These are phyloP conservation scores for Sclerotinia sclerotiorum DNA, from an alignment of 2,329 filamentous ascomycete species.

Conservation along the genomic window DNA sequence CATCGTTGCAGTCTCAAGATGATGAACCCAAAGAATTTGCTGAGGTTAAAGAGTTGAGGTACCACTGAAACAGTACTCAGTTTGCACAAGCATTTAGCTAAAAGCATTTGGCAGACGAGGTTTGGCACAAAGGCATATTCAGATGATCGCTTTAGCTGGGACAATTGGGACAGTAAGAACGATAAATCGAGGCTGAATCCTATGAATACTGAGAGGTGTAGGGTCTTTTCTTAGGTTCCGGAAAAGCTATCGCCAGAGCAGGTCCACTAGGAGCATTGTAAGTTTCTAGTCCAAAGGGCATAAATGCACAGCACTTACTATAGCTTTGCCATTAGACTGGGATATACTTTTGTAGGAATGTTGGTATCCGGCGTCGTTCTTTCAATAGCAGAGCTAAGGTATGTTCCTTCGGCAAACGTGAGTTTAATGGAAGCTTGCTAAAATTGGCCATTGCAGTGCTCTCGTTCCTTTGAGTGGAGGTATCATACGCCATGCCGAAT, in stretches of 20 bases:
- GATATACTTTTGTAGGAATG: conserved; percentile 39
- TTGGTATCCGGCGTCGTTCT: conserved; percentile 50
- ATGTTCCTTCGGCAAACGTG: not conserved
- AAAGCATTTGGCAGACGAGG: conserved; percentile 25
- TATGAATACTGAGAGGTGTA: not conserved
- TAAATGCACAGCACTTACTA: not conserved
- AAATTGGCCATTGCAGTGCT: conserved; percentile 22
- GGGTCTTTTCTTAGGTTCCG: conserved; percentile 42
- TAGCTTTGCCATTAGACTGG: not conserved
- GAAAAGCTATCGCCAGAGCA: conserved; percentile 51
- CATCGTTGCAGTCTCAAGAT: not conserved
- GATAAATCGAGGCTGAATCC: too few species aligned
- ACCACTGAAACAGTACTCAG: not conserved
- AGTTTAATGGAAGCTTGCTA: not conserved
- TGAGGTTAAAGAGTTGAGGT: conserved; percentile 23
- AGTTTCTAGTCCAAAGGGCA: conserved; percentile 1
- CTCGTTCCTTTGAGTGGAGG: conserved; percentile 41
- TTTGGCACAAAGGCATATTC: conserved; percentile 46
- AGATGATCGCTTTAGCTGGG: conserved; percentile 47
- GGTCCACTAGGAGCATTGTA: conserved; percentile 52
- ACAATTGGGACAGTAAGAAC: conserved; percentile 43
- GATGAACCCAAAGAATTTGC: conserved; percentile 13
- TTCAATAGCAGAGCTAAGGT: conserved; percentile 52
- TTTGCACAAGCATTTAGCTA: not conserved
- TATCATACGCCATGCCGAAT: conserved; percentile 41